Evolutionary conservation across 2,329 filamentous ascomycete species (phyloP).

Genomic region (Helotiales sp.): DNA sequence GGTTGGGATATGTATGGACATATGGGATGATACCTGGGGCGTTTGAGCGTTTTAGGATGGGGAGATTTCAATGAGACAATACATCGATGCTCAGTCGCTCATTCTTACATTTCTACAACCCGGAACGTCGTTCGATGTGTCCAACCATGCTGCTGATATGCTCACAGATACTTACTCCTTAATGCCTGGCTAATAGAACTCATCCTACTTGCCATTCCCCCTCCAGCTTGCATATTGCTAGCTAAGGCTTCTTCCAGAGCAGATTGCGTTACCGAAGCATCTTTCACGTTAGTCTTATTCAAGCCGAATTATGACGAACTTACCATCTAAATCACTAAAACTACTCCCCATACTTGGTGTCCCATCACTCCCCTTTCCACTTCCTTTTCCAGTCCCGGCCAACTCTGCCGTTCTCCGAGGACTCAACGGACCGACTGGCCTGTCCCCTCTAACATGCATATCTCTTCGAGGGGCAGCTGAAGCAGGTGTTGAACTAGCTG

Average conservation of each 20-base stretch:
- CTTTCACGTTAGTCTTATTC: constrained; percentile 43
- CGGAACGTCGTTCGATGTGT: not conserved
- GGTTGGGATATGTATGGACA: not conserved
- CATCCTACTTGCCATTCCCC: constrained; percentile 64
- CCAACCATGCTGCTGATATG: not conserved
- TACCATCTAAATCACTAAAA: constrained; percentile 83
- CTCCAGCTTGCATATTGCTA: constrained; percentile 70
- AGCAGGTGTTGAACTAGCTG: constrained; percentile 53
- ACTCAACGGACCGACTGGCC: constrained; percentile 53
- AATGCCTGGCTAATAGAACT: constrained; percentile 71
- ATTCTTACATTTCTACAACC: not conserved
- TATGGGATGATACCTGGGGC: not conserved
- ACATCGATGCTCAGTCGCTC: not conserved
- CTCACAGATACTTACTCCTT: constrained; percentile 60
- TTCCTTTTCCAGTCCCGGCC: constrained; percentile 56
- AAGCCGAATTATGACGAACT: constrained; percentile 18
- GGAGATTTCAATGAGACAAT: not conserved
- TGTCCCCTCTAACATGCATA: constrained; percentile 24
- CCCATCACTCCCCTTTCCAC: constrained; percentile 69
- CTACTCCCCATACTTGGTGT: constrained; percentile 84
- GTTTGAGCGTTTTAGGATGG: not conserved
- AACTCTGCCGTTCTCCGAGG: constrained; percentile 65
- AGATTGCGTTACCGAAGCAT: constrained; percentile 80
- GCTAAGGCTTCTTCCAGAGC: constrained; percentile 79
- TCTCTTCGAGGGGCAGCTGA: constrained; percentile 22